Evolutionary conservation across 352 stramenopile species (phyloP).

Genomic region (Globisporangium uncinulatum): DNA sequence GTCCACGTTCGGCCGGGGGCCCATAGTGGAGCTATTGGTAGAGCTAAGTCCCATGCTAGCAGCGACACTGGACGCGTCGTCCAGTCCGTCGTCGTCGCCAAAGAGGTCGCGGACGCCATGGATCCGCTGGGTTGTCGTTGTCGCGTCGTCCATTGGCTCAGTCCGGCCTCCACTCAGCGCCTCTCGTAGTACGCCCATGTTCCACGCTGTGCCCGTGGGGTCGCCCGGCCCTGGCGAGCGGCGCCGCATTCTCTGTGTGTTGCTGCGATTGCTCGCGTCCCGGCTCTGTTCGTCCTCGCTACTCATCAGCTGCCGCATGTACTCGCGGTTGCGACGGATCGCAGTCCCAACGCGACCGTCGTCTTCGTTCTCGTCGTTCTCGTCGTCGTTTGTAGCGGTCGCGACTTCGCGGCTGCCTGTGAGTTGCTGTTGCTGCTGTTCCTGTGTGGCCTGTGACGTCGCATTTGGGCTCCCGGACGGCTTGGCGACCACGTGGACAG

Average conservation of each 20-base stretch:
- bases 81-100: slow-evolving; percentile 25
- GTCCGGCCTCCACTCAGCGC: slow-evolving; percentile 19
- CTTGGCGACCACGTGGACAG: slow-evolving; percentile 88
- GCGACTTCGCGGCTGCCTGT: not conserved
- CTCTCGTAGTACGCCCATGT: slow-evolving; percentile 52
- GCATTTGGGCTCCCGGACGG: slow-evolving; percentile 6
- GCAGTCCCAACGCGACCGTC: not conserved
- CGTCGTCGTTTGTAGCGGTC: not conserved
- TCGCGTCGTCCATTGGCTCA: slow-evolving; percentile 2
- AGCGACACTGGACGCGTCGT: slow-evolving; percentile 20
- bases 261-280: not conserved
- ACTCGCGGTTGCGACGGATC: slow-evolving; percentile 10
- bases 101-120: slow-evolving; percentile 35
- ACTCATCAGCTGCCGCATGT: slow-evolving; percentile 11
- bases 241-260: slow-evolving; percentile 6
- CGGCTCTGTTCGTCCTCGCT: slow-evolving; percentile 1
- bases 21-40: not conserved
- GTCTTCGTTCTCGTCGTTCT: slow-evolving; percentile 1
- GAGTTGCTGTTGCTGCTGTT: not conserved
- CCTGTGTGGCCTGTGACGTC: no score
- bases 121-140: slow-evolving; percentile 10
- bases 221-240: slow-evolving; percentile 17
- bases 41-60: slow-evolving; percentile 22
- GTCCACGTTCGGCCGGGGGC: slow-evolving; percentile 29
- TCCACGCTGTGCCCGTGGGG: slow-evolving; percentile 40